A percentile compares a stretch with the other conserved stretches of the same genome.
Evolutionary conservation across 2,329 filamentous ascomycete species (phyloP).

Genomic region (Diaporthe sp.): DNA sequence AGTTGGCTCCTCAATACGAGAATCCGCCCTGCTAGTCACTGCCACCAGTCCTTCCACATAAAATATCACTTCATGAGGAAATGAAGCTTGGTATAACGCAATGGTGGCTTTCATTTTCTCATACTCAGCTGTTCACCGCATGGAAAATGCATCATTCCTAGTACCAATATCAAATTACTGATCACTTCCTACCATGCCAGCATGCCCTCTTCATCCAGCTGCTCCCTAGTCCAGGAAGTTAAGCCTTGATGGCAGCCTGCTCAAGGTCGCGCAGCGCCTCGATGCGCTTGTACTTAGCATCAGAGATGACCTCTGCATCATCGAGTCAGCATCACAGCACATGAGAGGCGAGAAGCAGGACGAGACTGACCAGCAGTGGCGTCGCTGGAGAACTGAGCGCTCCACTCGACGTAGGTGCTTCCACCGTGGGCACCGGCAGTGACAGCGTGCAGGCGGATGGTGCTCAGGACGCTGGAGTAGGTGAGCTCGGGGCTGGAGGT

Average conservation of each 20-base stretch:
- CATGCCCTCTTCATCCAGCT: neutral
- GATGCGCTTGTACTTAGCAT: constrained; percentile 82
- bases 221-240: neutral
- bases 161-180: neutral
- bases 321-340: constrained; percentile 39
- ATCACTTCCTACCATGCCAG: neutral
- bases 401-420: constrained; percentile 78
- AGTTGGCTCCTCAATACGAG: no score
- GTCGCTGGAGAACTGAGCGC: constrained; percentile 77
- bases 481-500: constrained; percentile 73
- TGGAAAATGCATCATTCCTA: neutral
- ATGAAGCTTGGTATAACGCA: constrained; percentile 31
- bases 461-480: constrained; percentile 77
- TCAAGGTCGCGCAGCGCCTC: constrained; percentile 78
- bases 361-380: constrained; percentile 73
- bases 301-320: constrained; percentile 74
- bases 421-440: constrained; percentile 76
- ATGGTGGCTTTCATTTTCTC: neutral
- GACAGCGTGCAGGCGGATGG: constrained; percentile 74
- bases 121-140: neutral
- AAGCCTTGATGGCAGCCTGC: constrained; percentile 58
- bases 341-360: neutral
- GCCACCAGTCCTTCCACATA: no score
- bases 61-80: neutral
- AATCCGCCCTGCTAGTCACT: no score